Conservation (phyloP, 768 basidiomycete genomes). For the Macrolepiota fuliginosa region DNA sequence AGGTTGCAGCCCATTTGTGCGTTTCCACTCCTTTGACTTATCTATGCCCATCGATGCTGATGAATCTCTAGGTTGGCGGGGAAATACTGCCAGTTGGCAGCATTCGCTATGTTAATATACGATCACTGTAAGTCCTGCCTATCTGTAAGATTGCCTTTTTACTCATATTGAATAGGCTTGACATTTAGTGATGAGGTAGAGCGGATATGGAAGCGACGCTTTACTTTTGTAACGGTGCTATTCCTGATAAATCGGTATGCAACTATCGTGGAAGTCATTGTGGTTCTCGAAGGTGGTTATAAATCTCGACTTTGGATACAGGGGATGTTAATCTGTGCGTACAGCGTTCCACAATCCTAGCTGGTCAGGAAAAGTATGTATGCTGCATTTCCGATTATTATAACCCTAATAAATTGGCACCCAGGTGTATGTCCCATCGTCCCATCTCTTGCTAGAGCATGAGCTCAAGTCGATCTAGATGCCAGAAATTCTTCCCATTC, state of each 20-base stretch:
- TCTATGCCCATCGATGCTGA: not conserved
- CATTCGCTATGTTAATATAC: constrained; percentile 20
- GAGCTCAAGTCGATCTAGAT: constrained; percentile 13
- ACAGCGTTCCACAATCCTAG: constrained; percentile 23
- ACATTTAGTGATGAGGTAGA: constrained; percentile 20
- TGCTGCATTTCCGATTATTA: not conserved
- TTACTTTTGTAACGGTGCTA: constrained; percentile 22
- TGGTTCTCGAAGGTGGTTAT: constrained; percentile 21
- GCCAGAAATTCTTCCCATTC: constrained; percentile 25
- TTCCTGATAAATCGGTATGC: constrained; percentile 29
- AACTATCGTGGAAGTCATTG: constrained; percentile 25
- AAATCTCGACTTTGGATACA: not conserved
- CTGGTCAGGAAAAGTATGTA: constrained; percentile 21
- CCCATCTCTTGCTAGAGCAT: not conserved
- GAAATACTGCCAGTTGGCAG: constrained; percentile 22
- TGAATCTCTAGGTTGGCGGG: constrained; percentile 7
- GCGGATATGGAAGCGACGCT: constrained; percentile 25
- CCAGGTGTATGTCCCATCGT: not conserved
- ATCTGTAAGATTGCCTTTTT: not conserved
- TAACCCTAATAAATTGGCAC: not conserved
- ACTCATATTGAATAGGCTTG: not conserved
- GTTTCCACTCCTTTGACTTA: not conserved
- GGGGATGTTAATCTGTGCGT: not conserved
- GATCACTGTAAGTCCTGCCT: constrained; percentile 17
- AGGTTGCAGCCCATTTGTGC: not conserved